These are phyloP conservation scores for Camptophora hylomeconis DNA, from an alignment of 2,329 filamentous ascomycete genomes.

Conservation along the genomic window DNA sequence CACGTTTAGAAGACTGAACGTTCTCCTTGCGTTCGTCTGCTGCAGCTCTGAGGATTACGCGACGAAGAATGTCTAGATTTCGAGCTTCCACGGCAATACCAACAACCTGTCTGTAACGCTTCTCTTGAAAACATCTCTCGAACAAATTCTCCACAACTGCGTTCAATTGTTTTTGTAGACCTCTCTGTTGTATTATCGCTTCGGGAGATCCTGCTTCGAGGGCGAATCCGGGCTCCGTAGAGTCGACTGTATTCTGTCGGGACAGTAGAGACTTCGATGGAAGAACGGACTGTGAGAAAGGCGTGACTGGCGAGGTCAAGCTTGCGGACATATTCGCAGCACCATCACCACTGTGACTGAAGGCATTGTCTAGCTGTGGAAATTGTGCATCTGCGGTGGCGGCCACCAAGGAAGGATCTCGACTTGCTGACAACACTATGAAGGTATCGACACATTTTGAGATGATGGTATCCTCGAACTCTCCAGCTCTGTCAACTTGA, in stretches of 20 bases:
- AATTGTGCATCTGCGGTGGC: slow-evolving; percentile 35
- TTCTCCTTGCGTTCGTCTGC: slow-evolving; percentile 65
- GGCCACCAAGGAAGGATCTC: slow-evolving; percentile 38
- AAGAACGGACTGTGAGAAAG: slow-evolving; percentile 85
- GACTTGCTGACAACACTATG: slow-evolving; percentile 62
- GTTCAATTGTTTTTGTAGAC: slow-evolving; percentile 69
- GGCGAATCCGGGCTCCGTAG: slow-evolving; percentile 41
- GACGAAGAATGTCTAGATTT: slow-evolving; percentile 73
- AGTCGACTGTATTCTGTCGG: slow-evolving; percentile 54
- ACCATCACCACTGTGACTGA: slow-evolving; percentile 54
- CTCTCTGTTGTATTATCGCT: slow-evolving; percentile 55
- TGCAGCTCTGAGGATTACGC: slow-evolving; percentile 78
- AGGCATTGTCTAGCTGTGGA: slow-evolving; percentile 67
- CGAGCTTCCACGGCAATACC: slow-evolving; percentile 93
- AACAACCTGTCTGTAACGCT: slow-evolving; percentile 87
- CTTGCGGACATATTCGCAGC: slow-evolving; percentile 50
- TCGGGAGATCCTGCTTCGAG: slow-evolving; percentile 40
- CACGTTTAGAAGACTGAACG: slow-evolving; percentile 42
- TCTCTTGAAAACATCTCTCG: slow-evolving; percentile 72
- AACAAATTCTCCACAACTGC: slow-evolving; percentile 79
- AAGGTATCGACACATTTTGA: slow-evolving; percentile 98
- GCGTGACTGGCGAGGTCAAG: slow-evolving; percentile 77
- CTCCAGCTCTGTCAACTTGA: slow-evolving; percentile 76
- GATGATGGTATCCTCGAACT: slow-evolving; percentile 98
- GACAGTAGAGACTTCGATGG: slow-evolving; percentile 94